These are phyloP conservation scores for Cornus controversa DNA, from an alignment of 148 eudicot genomes.

Conservation along the genomic window DNA sequence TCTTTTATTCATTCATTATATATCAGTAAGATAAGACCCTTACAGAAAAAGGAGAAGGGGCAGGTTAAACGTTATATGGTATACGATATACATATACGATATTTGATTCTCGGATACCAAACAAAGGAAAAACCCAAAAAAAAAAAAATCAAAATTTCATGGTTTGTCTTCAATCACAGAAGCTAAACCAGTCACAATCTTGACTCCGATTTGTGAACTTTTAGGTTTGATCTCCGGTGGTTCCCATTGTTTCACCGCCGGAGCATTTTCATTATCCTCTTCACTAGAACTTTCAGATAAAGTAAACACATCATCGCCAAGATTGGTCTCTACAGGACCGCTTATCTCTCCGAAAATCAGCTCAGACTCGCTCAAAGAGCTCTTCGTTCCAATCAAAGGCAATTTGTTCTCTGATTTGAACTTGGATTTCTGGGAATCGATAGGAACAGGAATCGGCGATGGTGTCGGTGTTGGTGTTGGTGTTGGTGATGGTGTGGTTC, in stretches of 20 bases:
- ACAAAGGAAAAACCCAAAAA: conserved; percentile 4
- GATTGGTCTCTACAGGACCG: conserved; percentile 10
- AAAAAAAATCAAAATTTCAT: conserved; percentile 33
- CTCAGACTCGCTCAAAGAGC: neutral
- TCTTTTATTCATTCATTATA: conserved; percentile 12
- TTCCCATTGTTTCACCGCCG: conserved; percentile 19
- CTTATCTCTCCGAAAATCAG: neutral
- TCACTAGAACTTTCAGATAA: conserved; percentile 51
- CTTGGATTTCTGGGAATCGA: neutral
- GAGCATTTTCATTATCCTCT: conserved; percentile 35
- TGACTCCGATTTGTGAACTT: conserved; percentile 28
- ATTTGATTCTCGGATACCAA: conserved; percentile 15
- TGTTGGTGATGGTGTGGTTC: conserved; percentile 29
- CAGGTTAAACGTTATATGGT: neutral
- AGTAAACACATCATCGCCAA: conserved; percentile 33
- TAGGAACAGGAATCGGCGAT: neutral
- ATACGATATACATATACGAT: neutral
- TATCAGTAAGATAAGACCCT: conserved; percentile 45
- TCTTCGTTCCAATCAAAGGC: neutral
- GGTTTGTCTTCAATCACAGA: conserved; percentile 48
- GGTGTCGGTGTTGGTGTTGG: neutral
- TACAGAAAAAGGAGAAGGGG: conserved; percentile 54
- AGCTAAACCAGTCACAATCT: conserved; percentile 57
- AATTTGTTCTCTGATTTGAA: neutral
- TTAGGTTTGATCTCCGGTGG: conserved; percentile 31